Percentiles rank a stretch among this genome's conserved stretches.
These are phyloP conservation scores for Clarireedia monteithiana DNA, from an alignment of 2,329 filamentous ascomycete genomes.

Conservation along the genomic window DNA sequence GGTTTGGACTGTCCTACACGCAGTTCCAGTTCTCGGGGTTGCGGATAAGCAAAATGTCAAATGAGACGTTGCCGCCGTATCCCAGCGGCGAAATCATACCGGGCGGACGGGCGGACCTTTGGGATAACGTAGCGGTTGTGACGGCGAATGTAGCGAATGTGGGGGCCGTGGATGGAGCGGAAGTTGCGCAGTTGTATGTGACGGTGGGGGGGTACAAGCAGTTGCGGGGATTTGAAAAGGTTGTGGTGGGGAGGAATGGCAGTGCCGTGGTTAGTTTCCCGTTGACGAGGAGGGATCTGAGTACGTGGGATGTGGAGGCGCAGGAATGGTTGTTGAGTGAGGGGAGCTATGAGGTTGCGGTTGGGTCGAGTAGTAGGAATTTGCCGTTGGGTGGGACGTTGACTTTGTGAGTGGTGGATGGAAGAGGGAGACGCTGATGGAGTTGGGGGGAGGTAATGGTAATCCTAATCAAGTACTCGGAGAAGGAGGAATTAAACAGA, in stretches of 20 bases:
- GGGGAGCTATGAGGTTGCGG: background rate
- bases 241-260: slow-evolving; percentile 39
- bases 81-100: slow-evolving; percentile 14
- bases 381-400: background rate
- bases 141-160: slow-evolving; percentile 44
- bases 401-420: background rate
- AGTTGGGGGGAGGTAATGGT: background rate
- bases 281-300: slow-evolving; percentile 52
- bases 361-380: slow-evolving; percentile 5
- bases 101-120: slow-evolving; percentile 47
- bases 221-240: slow-evolving; percentile 55
- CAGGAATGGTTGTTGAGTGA: slow-evolving; percentile 44
- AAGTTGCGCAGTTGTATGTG: slow-evolving; percentile 27
- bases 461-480: too few species aligned
- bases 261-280: slow-evolving; percentile 39
- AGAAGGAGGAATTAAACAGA: too few species aligned
- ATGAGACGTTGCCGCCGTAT: slow-evolving; percentile 33
- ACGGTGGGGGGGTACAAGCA: slow-evolving; percentile 44
- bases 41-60: slow-evolving; percentile 21
- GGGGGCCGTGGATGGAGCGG: slow-evolving; percentile 30
- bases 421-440: background rate
- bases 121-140: slow-evolving; percentile 42
- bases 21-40: slow-evolving; percentile 41
- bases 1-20: slow-evolving; percentile 47
- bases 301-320: slow-evolving; percentile 52